Base-by-base conservation (phyloP, 192 early-diverging fungal species). In the Phlyctochytrium planicorne region DNA sequence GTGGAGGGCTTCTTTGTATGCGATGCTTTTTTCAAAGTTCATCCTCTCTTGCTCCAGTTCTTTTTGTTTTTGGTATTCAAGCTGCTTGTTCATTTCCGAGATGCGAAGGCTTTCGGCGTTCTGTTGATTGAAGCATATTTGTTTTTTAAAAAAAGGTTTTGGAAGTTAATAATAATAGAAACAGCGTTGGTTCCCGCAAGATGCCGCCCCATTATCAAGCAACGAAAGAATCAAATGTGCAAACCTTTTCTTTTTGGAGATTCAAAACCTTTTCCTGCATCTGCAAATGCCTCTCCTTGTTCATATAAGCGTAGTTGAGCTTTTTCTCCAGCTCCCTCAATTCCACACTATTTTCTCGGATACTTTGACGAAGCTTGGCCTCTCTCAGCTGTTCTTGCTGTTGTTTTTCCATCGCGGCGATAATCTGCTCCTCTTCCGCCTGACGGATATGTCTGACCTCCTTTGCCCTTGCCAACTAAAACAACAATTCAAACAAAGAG, bases 301-400 rank as follows among this genome's bases (percentile, higher is more conserved):
- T 87, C 78, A 82, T 84, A 62, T 87, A 87, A 0, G 85, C 85
- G 50, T 84, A 78, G 60, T 83, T 82, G 60, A 87, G 78, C 75
- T 87, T 87, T 52, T 78, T 75, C 65, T 87, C 85, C 16, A 87
- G 67, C 30, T 86, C 82, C 12, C 81, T 64, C 6, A 87, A 72
- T 70, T 87, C 85, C 10, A 67, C 60, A 69, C 78, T 79, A 60
- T 81, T 86, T 63, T 83, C 80, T n/a, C 76, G 73, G 35, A 86
- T 86, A 10, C 64, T 69, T 61, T 86, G 82, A 16, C 80, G 73
- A 59, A 76, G 56, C 69, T 86, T 86, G 53, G 81, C 77, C 34
- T 83, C 76, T 2, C 77, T 65, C 2, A 86, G 37, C 31, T 75
- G 68, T 35, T 81, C 63, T 23, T 67, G 62, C 25, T 73, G 74